phyloP scores from a whole-genome alignment of 1,139 yeast species.

The Sugiyamaella japonica region DNA sequence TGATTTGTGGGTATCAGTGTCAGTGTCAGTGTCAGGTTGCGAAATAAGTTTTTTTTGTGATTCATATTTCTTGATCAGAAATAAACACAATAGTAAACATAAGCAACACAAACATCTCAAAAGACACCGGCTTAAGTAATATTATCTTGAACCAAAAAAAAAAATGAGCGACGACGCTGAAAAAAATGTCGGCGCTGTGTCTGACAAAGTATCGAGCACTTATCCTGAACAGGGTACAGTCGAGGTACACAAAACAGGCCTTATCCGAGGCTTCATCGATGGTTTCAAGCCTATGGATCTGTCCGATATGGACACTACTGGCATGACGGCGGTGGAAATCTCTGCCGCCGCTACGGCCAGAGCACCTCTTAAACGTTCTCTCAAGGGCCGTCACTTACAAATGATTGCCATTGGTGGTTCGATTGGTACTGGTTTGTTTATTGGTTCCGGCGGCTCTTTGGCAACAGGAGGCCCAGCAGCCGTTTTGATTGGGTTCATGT shows the following conservation, averaged over 20 bases:
- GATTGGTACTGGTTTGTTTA: conserved; percentile 75
- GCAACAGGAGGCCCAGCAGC: conserved; percentile 77
- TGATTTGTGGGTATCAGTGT: background rate
- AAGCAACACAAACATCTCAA: too few species aligned
- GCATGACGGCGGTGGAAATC: conserved; percentile 31
- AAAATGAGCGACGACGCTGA: conserved; percentile 13
- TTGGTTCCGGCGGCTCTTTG: conserved; percentile 73
- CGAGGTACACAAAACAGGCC: conserved; percentile 7
- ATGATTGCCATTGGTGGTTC: conserved; percentile 85
- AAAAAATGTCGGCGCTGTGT: conserved; percentile 11
- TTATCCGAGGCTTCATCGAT: conserved; percentile 27
- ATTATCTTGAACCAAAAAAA: too few species aligned
- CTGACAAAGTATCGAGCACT: conserved; percentile 3
- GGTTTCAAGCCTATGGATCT: conserved; percentile 34
- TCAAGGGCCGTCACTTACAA: conserved; percentile 54
- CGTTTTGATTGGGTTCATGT: conserved; percentile 66
- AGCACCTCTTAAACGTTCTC: conserved; percentile 45
- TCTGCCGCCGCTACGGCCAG: conserved; percentile 37
- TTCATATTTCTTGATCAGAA: too few species aligned
- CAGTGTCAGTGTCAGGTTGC: too few species aligned
- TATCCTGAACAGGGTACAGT: conserved; percentile 6
- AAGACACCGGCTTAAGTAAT: too few species aligned
- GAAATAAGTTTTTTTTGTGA: too few species aligned
- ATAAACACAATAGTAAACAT: too few species aligned
- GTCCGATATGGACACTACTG: conserved; percentile 26